A percentile compares a stretch with the other conserved stretches of the same genome.
Conservation (phyloP, 768 basidiomycete genomes). For the Chiua virens region DNA sequence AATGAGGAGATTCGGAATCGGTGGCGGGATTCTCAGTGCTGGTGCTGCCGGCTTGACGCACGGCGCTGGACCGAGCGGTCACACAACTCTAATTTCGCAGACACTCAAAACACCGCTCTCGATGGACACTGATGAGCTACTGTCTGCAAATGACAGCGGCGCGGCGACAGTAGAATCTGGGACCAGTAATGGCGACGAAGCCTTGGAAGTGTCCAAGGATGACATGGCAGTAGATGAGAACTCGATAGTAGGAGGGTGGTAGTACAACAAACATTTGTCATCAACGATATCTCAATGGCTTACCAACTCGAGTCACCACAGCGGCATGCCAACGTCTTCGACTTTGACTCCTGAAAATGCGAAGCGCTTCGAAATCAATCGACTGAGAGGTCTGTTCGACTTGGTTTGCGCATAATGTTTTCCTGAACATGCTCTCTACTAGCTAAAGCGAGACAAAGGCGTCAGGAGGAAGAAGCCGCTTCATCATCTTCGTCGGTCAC, state of each 20-base stretch:
- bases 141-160: constrained; percentile 20
- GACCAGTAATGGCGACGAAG: constrained; percentile 15
- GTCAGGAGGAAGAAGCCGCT: constrained; percentile 54
- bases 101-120: constrained; percentile 23
- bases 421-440: constrained; percentile 7
- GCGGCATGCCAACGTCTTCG: constrained; percentile 5
- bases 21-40: constrained; percentile 70
- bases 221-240: constrained; percentile 27
- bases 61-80: constrained; percentile 75
- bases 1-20: constrained; percentile 61
- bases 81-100: constrained; percentile 45
- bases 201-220: constrained; percentile 20
- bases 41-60: constrained; percentile 55
- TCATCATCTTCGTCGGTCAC: constrained; percentile 40
- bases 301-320: not conserved
- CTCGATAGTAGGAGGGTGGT: constrained; percentile 5
- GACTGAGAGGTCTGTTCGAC: constrained; percentile 59
- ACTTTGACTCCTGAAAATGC: constrained; percentile 66
- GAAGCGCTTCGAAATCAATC: constrained; percentile 74
- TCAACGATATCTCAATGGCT: constrained; percentile 3
- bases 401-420: not conserved
- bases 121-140: constrained; percentile 36
- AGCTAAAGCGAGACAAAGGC: constrained; percentile 79
- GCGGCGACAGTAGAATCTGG: constrained; percentile 12
- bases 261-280: constrained; percentile 17